Evolutionary conservation across 257 asterid species (phyloP), one percentile per base, ranked within the genome.

Genomic region (Plantago elongata): DNA sequence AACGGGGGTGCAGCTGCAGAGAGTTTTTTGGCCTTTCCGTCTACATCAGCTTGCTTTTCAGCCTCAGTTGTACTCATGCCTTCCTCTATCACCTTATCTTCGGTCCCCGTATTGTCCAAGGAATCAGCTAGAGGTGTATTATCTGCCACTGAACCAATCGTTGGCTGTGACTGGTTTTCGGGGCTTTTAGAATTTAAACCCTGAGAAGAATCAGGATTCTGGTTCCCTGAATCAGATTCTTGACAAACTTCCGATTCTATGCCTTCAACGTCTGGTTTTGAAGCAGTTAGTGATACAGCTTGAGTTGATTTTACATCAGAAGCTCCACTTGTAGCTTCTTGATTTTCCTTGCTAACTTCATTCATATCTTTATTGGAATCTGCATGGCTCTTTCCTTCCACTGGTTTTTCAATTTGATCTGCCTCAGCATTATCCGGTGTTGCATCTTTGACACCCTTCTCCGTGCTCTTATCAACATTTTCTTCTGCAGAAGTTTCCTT

Each of bases 1-100:
- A 75, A 88, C 15, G 96, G 96, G 58, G 94, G 89, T 27, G 96
- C 96, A 49, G 96, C 83, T 34, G 96, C 95, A 13, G 95, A 85
- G 54, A 88, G 82, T 78, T 88, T 88, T 74, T 81, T 87, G 70
- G 78, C 90, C 77, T 81, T 84, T 70, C 74, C 88, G 9, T 81
- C 93, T 10, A 74, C 9, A 65, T 77, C 84, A 54, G 67, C 66
- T 73, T 65, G 86, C 72, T 72, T 82, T 65, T 81, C 91, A 58
- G 74, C 79, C 78, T 73, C 79, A 55, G 72, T 61, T 50, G 75
- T 73, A 13, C 69, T 62, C 30, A 8, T 66, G 44, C 55, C 71
- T 11, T 65, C 54, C 55, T 62, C 71, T 50, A 12, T 75, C 64
- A 61, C 69, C 51, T 63, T 74, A 57, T 72, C 75, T 49, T 70